Evolutionary conservation across 2,329 filamentous ascomycete species (phyloP).

Genomic region (Thielaviopsis euricoi): DNA sequence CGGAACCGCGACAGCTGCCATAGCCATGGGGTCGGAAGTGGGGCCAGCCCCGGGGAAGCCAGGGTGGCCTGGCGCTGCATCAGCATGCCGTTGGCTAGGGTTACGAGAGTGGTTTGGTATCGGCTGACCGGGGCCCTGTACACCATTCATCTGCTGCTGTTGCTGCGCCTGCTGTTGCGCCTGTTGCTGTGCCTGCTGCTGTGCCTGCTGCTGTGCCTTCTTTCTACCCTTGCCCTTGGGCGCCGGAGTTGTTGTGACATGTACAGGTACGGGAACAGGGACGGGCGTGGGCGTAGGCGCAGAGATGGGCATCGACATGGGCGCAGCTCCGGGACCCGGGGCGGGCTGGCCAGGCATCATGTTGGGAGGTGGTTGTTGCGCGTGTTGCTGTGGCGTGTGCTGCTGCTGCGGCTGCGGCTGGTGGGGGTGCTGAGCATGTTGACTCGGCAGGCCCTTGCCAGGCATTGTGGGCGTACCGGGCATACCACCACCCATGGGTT

Average conservation of each 20-base stretch:
- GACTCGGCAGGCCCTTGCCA: conserved; percentile 9
- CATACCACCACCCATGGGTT: conserved; percentile 1
- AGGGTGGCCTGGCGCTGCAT: background rate
- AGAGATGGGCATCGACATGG: background rate
- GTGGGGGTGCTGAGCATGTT: conserved; percentile 20
- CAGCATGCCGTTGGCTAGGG: background rate
- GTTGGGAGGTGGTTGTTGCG: conserved; percentile 21
- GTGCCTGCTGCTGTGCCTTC: conserved; percentile 15
- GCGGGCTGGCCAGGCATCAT: conserved; percentile 21
- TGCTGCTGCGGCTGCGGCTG: conserved; percentile 25
- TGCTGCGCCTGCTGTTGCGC: conserved; percentile 13
- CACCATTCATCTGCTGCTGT: conserved; percentile 10
- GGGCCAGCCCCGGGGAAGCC: background rate
- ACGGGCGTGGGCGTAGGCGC: background rate
- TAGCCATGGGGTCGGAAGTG: background rate
- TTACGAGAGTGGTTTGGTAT: conserved; percentile 21
- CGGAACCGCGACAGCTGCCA: conserved; percentile 19
- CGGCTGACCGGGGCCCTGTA: conserved; percentile 15
- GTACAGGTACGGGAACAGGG: background rate
- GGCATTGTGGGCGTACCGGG: conserved; percentile 18
- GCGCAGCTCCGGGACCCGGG: background rate
- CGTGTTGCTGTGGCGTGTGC: conserved; percentile 19
- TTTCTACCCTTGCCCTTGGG: conserved; percentile 14
- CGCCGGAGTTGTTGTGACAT: conserved; percentile 14
- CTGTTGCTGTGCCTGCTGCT: conserved; percentile 14